Base-by-base conservation (phyloP, 495 filamentous ascomycete genomes). In the Alectoria sarmentosa region DNA sequence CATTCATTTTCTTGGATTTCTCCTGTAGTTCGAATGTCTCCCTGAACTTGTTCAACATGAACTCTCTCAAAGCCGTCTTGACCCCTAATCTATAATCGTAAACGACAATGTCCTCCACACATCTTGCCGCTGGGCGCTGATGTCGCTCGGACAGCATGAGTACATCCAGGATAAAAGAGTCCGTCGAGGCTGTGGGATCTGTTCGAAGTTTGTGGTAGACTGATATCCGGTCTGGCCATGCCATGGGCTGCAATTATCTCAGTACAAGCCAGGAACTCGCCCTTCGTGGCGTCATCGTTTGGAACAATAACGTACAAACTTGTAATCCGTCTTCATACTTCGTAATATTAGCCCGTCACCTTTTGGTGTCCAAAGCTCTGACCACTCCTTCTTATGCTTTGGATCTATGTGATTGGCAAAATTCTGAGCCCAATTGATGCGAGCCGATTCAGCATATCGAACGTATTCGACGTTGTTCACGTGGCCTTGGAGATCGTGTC, bases 401-500 rank as follows among this genome's bases (percentile, higher is more conserved):
- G 86, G 84, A 71, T 97, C 90, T 44, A 87, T 79, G 61, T 88
- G 77, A 14, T 78, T 78, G 28, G 85, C 90, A 66, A 90, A 88
- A 71, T 95, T 90, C 57, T 82, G 81, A 39, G 85, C 85, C 89
- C 91, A 96, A 71, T 91, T 90, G 55, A 93, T 82, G 42, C 93
- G 81, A 21, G 88, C 90, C 13, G 86, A 86, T 74, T 98, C 93
- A 48, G 91, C 91, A 73, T 90, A 96, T 65, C 88, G 83, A 65
- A 85, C 84, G 70, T 96, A 96, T 60, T 79, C 84, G 62, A 94
- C 87, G 68, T 96, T 96, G 73, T 96, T 96, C 32, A 96, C 88
- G 72, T 97, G 93, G 6, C 87, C 88, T 87, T 70, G 30, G 55
- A 34, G 48, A 49, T 58, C 36, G 57, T 66, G 63, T 71, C 68